These are phyloP conservation scores for Nicotiana otophora DNA, from an alignment of 257 asterid genomes.

Conservation along the genomic window DNA sequence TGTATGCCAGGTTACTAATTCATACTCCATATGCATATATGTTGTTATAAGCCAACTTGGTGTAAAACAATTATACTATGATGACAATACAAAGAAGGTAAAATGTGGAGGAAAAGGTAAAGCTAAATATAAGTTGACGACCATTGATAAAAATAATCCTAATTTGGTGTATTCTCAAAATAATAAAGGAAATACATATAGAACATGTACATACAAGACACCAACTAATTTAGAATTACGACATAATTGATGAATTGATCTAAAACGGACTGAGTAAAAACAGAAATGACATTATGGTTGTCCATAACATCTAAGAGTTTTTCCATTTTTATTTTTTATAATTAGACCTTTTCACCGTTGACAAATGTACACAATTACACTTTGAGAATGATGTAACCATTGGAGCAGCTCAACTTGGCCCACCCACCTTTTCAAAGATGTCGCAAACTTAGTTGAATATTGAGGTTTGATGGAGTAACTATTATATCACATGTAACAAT, in stretches of 20 bases:
- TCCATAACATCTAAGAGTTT: neutral
- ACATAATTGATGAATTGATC: neutral
- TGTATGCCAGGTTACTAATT: neutral
- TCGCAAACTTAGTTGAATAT: too few relatives aligned
- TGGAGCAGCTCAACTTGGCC: too few relatives aligned
- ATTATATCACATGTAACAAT: too few relatives aligned
- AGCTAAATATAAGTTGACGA: neutral
- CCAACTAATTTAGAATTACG: neutral
- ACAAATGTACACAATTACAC: neutral
- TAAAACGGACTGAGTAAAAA: neutral
- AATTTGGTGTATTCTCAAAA: neutral
- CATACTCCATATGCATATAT: neutral
- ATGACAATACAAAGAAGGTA: neutral
- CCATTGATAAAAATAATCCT: neutral
- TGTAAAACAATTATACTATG: too few relatives aligned
- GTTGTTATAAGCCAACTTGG: neutral
- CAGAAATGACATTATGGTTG: neutral
- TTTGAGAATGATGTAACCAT: neutral
- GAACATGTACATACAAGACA: neutral
- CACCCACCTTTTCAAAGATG: too few relatives aligned
- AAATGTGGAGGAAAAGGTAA: neutral
- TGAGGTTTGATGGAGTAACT: too few relatives aligned
- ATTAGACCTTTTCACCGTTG: slow-evolving; percentile 2
- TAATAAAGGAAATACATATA: neutral
- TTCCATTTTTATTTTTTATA: neutral